Evolutionary conservation across 768 basidiomycete species (phyloP), one percentile per base, ranked within the genome.

Genomic region (Pleurotus salmoneostramineus): DNA sequence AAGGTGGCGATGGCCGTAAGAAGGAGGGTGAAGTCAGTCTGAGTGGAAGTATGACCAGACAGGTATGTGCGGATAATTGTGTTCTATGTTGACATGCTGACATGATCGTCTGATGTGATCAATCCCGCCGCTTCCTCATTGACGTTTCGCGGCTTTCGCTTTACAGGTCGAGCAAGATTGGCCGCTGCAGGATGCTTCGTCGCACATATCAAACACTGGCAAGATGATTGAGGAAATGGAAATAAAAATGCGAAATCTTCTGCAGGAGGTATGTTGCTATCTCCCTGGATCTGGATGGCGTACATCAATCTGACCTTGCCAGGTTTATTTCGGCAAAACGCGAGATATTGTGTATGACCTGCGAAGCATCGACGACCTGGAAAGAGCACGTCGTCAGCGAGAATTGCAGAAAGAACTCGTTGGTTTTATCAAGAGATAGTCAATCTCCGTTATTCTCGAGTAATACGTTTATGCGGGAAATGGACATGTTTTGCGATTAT

Each of bases 171-270:
- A 96, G 69, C 87, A 91, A 70, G 95, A 96, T 69, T 89, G 82
- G 73, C 84, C 93, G 27, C 67, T 97, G 52, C 87, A 90, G 36
- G 91, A 91, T 63, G 69, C 81, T 43, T 82, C 87, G 17, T 88
- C 91, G 43, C 97, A 99, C 72, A 89, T 99, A 58, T 83, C 85
- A 44, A 98, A 98, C 71, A 88, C 89, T n/a, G 97, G 97, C 4
- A 83, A 82, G 63, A 89, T 98, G 87, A 88, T 99, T 61, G 97
- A 99, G 72, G 97, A 98, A 62, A 95, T 96, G 93, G 97, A 99
- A 74, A 93, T 95, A 70, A 98, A 98, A 77, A 95, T 98, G 93
- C 83, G 97, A 40, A 97, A 97, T 71, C 76, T 94, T 57, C 78
- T 99, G 49, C 91, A 93, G 72, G 93, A 95, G 78, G 92, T 85